phyloP scores from a whole-genome alignment of 1,139 yeast genomes.

The Pichiaceae sp. region DNA sequence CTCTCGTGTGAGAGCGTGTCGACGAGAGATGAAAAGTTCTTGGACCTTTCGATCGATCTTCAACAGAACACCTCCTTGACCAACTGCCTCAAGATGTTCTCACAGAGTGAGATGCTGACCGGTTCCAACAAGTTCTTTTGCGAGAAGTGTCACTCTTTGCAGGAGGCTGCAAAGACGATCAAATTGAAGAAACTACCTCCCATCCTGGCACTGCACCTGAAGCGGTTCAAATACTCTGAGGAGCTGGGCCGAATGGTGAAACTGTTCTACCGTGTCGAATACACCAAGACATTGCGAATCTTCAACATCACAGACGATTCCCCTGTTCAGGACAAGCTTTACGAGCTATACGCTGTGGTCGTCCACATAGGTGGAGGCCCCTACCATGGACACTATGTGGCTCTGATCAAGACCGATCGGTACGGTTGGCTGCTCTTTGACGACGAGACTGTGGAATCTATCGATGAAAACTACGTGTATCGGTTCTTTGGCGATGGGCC shows the following conservation, averaged over 20 bases:
- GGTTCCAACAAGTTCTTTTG: conserved; percentile 91
- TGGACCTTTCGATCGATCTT: conserved; percentile 81
- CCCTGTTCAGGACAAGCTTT: conserved; percentile 39
- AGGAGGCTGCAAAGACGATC: conserved; percentile 93
- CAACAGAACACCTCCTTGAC: conserved; percentile 71
- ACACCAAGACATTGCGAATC: conserved; percentile 66
- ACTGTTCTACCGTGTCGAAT: conserved; percentile 75
- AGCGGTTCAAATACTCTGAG: conserved; percentile 88
- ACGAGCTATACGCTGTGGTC: conserved; percentile 78
- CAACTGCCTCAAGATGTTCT: conserved; percentile 68
- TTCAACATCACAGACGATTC: conserved; percentile 64
- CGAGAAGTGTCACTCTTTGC: conserved; percentile 81
- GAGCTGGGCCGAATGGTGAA: conserved; percentile 75
- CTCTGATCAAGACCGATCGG: conserved; percentile 70
- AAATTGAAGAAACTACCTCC: conserved; percentile 73
- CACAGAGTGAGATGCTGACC: conserved; percentile 76
- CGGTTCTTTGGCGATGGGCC: conserved; percentile 86
- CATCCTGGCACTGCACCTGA: conserved; percentile 73
- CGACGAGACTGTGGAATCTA: conserved; percentile 89
- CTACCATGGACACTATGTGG: conserved; percentile 92
- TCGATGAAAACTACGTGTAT: conserved; percentile 75
- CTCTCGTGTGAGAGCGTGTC: conserved; percentile 84
- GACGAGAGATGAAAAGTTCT: conserved; percentile 73
- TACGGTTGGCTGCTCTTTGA: conserved; percentile 90
- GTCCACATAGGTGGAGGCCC: conserved; percentile 98